A percentile compares a stretch with the other conserved stretches of the same genome.
phyloP scores from a whole-genome alignment of 2,329 filamentous ascomycete species.

The Colletotrichum liriopes region DNA sequence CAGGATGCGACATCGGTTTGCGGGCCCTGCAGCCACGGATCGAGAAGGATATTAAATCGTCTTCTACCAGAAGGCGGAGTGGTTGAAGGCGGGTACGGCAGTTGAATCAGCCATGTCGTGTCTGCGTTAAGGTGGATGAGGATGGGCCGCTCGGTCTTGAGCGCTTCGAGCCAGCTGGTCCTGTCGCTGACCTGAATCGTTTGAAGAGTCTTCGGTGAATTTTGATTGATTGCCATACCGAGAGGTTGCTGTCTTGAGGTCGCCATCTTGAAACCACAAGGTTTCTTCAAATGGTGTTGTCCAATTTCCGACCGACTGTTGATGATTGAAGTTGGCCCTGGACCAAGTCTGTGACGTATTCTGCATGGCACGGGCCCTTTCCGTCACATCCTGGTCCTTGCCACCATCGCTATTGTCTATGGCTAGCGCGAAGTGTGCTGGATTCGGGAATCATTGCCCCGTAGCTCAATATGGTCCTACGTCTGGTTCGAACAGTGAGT shows the following conservation, averaged over 20 bases:
- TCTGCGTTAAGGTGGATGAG: conserved; percentile 78
- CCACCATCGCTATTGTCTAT: neutral
- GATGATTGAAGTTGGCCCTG: neutral
- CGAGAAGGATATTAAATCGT: conserved; percentile 76
- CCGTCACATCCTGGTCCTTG: conserved; percentile 7
- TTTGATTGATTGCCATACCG: neutral
- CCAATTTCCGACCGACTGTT: neutral
- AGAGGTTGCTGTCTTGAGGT: neutral
- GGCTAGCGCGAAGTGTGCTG: neutral
- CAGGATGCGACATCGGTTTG: conserved; percentile 76
- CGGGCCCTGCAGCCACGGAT: conserved; percentile 75
- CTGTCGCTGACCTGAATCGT: conserved; percentile 32
- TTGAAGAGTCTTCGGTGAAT: neutral
- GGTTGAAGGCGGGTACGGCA: conserved; percentile 67
- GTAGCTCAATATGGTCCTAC: neutral
- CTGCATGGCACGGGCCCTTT: neutral
- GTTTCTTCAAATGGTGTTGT: neutral
- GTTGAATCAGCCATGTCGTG: conserved; percentile 77
- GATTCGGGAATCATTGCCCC: neutral
- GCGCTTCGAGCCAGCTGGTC: conserved; percentile 27
- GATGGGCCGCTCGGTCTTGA: conserved; percentile 53
- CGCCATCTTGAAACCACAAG: too few species aligned
- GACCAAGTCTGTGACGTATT: conserved; percentile 20
- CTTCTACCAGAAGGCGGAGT: conserved; percentile 60
- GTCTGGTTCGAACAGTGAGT: neutral